Evolutionary conservation across 768 basidiomycete genomes (phyloP), one percentile per base, ranked within the genome.

Genomic region (Leucogyrophana mollusca): DNA sequence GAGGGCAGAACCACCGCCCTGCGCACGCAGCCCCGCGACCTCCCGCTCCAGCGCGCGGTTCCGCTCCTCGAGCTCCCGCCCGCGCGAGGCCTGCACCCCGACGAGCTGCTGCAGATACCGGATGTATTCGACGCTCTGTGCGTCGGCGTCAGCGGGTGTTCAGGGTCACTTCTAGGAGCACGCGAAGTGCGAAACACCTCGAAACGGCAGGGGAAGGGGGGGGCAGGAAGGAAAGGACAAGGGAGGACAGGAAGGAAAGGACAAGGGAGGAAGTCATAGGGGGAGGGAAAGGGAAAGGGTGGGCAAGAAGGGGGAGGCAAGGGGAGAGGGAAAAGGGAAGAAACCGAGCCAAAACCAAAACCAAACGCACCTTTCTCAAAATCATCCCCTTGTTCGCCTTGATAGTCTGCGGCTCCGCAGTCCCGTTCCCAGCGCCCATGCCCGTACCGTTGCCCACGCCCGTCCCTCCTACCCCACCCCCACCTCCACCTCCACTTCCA

Each of bases 311-410:
- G 34, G 40, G 22, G 22, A 40, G 32, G 14, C 2, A 9, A 34
- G 2, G 42, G 42, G 21, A 37, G 25, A 43, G 23, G 43, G 43
- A 16, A 43, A 23, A 25, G 38, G 24, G 30, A 20, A 16, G 16
- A 21, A 30, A 64, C 65, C 2, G 38, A 76, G 70, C 74, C 54
- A 23, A 86, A 85, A 56, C 86, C 85, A 25, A 17, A 8, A 30
- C 10, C n/a, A 20, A 42, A 40, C 9, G 8, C 45, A 82, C 85
- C 77, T 90, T 95, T 55, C 89, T 65, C 36, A 95, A 67, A 34
- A 95, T 93, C 83, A 94, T 90, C 25, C 93, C 92, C 74, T 95
- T 95, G 70, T 95, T 94, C 21, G 92, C 92, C 61, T 94, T 94
- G 43, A 90, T 85, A 23, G 76, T 73, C 16, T 64, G 65, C 16